Base-by-base conservation (phyloP, 2,329 filamentous ascomycete genomes). In the Sporothrix mexicana region DNA sequence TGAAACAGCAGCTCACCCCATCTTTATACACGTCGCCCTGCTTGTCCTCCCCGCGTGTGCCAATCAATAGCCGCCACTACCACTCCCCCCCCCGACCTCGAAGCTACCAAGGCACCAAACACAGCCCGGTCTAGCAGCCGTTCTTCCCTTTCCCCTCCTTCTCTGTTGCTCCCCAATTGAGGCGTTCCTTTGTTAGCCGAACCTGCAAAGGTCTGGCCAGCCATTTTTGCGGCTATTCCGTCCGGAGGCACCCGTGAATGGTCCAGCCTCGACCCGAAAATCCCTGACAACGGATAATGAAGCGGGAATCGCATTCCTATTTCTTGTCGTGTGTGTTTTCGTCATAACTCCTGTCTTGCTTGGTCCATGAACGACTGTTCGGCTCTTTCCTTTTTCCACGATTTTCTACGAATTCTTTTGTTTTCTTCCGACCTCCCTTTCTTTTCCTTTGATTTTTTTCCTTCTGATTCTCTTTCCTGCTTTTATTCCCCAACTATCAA, bases 161-260 rank as follows among this genome's bases (percentile, higher is more conserved):
- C 66, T 51, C 70, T 47, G 68, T 62, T 47, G 45, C 45, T 45
- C 53, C 69, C 57, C 53, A 61, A 59, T n/a, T 47, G 64, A 64
- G 51, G 55, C 53, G 30, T 51, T 25, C 25, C 47, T 45, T 30
- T 20, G 45, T 71, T 71, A 74, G 70, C 69, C 69, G 66, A 73
- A 36, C 51, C 25, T 51, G 49, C 55, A 49, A 47, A 61, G 62
- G 43, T 67, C 57, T 70, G 66, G 73, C 73, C 55, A 69, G 8
- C 43, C 47, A 36, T 66, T 71, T 73, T 69, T 36, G 73, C 71
- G 73, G 69, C 71, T 74, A 74, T 72, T 70, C 13, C 45, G 64
- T 71, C 73, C 73, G 73, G 71, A 41, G 71, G 64, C 43, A 73
- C 73, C 73, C 73, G 73, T 67, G 69, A 51, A 47, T 62, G 64